Base-by-base conservation (phyloP, 495 filamentous ascomycete species). In the Penicillium crystallinum region DNA sequence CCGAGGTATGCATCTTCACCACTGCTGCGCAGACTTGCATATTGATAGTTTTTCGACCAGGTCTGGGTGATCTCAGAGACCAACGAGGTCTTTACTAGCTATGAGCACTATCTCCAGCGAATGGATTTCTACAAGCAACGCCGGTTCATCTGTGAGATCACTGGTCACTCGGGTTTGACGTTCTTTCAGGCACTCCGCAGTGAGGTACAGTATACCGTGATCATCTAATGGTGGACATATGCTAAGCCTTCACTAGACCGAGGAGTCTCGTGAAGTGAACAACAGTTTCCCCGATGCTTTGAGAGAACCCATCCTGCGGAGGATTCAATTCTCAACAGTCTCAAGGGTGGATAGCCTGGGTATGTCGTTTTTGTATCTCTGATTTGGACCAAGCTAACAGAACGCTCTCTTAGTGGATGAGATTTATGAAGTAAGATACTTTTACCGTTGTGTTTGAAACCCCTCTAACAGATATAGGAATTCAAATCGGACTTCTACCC, bases 401-500 rank as follows among this genome's bases (percentile, higher is more conserved):
- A 27, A 68, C 53, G 39, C 1, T 48, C 23, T 58, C 14, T 30
- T 46, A 88, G 86, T 88, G 54, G 85, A 87, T 62, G 71, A 78
- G 48, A 74, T 87, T 23, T 88, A 76, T 58, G 85, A 89, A 66
- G 78, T 83, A 67, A 64, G 71, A 68, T 23, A 15, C 43, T 34
- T 17, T 10, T 10, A 0, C 47, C 34, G 15, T 19, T n/a, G 43
- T 0, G 30, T 23, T 22, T 7, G 4, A 9, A 23, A 15, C 29
- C 17, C 25, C 23, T 52, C 63, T 70, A 77, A 77, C 62, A 75
- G 38, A 73, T 66, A 31, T 74, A 96, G 73, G 90, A 95, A 61
- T 98, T 96, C 64, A 93, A 91, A 60, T 77, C 83, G 41, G 90
- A 97, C 61, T 97, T 93, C 61, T 96, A 93, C 62, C 93, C 92